These are phyloP conservation scores for Cubamyces lactineus DNA, from an alignment of 768 basidiomycete genomes.

Conservation along the genomic window DNA sequence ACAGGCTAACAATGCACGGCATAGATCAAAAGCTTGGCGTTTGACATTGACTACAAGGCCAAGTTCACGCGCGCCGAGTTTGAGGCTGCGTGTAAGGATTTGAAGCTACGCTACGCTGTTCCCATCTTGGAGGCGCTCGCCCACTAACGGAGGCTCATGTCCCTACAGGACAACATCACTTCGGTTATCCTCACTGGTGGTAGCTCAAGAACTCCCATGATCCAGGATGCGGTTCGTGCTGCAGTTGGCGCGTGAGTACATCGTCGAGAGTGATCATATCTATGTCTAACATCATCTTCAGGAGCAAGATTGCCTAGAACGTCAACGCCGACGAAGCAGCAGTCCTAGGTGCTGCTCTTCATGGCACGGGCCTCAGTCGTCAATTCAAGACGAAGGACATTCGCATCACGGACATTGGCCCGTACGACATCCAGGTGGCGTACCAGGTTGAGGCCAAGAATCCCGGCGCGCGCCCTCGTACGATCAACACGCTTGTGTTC, in stretches of 20 bases:
- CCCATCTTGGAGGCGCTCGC: slow-evolving; percentile 78
- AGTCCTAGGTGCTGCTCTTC: slow-evolving; percentile 88
- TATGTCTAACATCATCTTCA: slow-evolving; percentile 31
- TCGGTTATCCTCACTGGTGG: slow-evolving; percentile 96
- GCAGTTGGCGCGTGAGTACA: slow-evolving; percentile 75
- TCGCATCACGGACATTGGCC: slow-evolving; percentile 73
- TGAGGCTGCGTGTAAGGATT: slow-evolving; percentile 71
- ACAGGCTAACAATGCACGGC: slow-evolving; percentile 9
- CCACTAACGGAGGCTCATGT: slow-evolving; percentile 25
- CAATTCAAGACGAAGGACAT: slow-evolving; percentile 97
- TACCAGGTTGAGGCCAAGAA: slow-evolving; percentile 68
- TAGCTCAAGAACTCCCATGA: slow-evolving; percentile 86
- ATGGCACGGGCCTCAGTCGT: slow-evolving; percentile 85
- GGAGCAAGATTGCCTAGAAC: slow-evolving; percentile 87
- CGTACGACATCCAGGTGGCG: slow-evolving; percentile 78
- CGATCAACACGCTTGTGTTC: slow-evolving; percentile 79
- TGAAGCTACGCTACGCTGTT: slow-evolving; percentile 62
- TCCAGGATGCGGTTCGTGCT: slow-evolving; percentile 78
- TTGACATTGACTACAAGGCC: slow-evolving; percentile 88
- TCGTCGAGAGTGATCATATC: not conserved
- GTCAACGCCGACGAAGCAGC: slow-evolving; percentile 97
- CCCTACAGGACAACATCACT: slow-evolving; percentile 69
- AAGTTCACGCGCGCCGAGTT: slow-evolving; percentile 80
- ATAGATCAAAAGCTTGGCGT: slow-evolving; percentile 84
- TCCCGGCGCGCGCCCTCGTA: slow-evolving; percentile 55